Evolutionary conservation across 2,329 filamentous ascomycete genomes (phyloP).

Genomic region (Helotiales sp.): DNA sequence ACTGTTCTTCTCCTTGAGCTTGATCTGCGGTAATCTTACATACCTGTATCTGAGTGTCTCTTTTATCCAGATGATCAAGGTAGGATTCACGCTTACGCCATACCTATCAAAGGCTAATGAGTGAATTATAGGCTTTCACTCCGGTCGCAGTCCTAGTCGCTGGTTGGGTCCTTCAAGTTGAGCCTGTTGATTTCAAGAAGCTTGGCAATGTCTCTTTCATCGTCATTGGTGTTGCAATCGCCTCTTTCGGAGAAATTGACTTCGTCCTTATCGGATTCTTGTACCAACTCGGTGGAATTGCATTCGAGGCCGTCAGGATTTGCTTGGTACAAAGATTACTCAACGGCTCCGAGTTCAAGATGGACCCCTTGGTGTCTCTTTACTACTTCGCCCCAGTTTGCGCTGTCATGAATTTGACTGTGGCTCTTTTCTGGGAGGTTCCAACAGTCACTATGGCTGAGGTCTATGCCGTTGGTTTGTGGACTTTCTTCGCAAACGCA

Average conservation of each 20-base stretch:
- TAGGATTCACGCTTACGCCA: conserved; percentile 34
- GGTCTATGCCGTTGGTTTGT: conserved; percentile 70
- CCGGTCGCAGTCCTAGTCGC: conserved; percentile 90
- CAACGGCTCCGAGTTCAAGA: conserved; percentile 84
- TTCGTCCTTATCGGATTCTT: conserved; percentile 81
- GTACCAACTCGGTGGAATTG: conserved; percentile 75
- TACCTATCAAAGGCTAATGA: neutral
- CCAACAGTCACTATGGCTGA: conserved; percentile 68
- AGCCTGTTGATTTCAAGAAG: conserved; percentile 77
- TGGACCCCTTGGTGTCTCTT: conserved; percentile 84
- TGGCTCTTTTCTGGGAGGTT: conserved; percentile 73
- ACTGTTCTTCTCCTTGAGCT: conserved; percentile 90
- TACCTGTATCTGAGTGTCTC: conserved; percentile 94
- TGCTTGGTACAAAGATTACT: conserved; percentile 83
- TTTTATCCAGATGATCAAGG: conserved; percentile 99
- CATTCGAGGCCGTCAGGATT: conserved; percentile 80
- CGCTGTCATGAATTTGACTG: conserved; percentile 75
- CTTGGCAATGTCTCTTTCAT: conserved; percentile 94
- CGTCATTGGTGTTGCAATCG: conserved; percentile 90
- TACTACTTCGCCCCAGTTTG: conserved; percentile 90
- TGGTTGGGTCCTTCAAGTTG: conserved; percentile 82
- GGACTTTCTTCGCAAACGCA: conserved; percentile 74
- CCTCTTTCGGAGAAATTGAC: conserved; percentile 92
- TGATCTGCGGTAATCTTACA: conserved; percentile 95
- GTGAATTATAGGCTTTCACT: conserved; percentile 70